These are phyloP conservation scores for Sporopachydermia quercuum DNA, from an alignment of 805 yeast genomes.

Conservation along the genomic window DNA sequence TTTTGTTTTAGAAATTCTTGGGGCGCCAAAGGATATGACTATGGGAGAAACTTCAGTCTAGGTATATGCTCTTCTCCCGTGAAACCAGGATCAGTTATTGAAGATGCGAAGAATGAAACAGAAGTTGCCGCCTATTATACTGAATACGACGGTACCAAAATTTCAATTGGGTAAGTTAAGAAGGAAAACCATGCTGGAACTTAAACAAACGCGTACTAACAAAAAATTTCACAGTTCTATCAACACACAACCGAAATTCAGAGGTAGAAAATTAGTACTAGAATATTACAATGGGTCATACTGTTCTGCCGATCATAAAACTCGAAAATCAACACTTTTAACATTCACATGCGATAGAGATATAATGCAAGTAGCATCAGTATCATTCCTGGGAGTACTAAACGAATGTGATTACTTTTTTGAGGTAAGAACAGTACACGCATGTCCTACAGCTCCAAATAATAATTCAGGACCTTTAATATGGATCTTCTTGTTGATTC, in stretches of 20 bases:
- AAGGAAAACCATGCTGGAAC: neutral
- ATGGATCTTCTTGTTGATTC: constrained; percentile 46
- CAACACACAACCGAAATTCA: constrained; percentile 44
- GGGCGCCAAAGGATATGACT: constrained; percentile 58
- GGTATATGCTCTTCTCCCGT: constrained; percentile 56
- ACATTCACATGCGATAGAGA: constrained; percentile 73
- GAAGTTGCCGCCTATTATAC: constrained; percentile 45
- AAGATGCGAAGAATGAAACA: constrained; percentile 17
- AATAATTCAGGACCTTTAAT: constrained; percentile 49
- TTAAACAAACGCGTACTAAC: neutral
- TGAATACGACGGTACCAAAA: constrained; percentile 26
- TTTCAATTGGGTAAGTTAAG: constrained; percentile 36
- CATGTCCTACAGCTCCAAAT: constrained; percentile 68
- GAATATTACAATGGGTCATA: constrained; percentile 57
- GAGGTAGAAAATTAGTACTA: constrained; percentile 58
- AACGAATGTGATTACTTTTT: constrained; percentile 74
- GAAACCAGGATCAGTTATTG: constrained; percentile 18
- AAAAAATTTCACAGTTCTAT: neutral
- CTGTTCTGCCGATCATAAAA: constrained; percentile 37
- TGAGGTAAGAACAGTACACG: constrained; percentile 73
- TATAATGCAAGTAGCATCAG: constrained; percentile 43
- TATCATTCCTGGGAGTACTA: constrained; percentile 54
- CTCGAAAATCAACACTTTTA: constrained; percentile 45
- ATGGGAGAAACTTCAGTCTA: constrained; percentile 55
- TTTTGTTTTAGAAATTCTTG: constrained; percentile 28